These are phyloP conservation scores for Neostapfia colusana DNA, from an alignment of 176 grass and related monocot genomes.

Conservation along the genomic window DNA sequence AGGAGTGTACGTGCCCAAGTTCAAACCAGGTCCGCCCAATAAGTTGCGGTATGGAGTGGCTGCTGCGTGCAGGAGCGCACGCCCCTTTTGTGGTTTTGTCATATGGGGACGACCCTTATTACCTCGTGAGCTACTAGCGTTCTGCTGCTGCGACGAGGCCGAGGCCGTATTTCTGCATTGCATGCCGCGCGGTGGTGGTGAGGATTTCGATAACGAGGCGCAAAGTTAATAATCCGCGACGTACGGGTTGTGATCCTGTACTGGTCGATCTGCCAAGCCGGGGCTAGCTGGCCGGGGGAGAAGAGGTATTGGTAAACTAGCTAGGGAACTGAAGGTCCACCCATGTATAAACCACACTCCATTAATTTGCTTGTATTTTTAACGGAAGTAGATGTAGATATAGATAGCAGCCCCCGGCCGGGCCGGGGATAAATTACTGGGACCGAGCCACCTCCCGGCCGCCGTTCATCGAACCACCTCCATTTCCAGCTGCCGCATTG, in stretches of 20 bases:
- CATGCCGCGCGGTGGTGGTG: not conserved
- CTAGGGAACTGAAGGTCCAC: not conserved
- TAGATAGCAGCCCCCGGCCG: not conserved
- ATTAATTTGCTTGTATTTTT: not conserved
- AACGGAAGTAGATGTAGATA: constrained; percentile 6
- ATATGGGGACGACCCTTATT: not conserved
- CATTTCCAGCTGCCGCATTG: not conserved
- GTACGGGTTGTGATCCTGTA: not conserved
- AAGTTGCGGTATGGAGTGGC: not conserved
- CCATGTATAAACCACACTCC: not conserved
- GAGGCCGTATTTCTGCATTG: not conserved
- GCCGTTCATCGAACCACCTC: not conserved
- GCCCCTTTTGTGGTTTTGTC: not conserved
- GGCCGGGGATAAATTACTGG: constrained; percentile 14
- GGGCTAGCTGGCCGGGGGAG: no score
- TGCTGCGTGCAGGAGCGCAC: not conserved
- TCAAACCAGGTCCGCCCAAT: not conserved
- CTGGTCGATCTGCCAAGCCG: not conserved
- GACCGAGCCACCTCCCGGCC: not conserved
- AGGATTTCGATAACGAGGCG: not conserved
- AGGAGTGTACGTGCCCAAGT: not conserved
- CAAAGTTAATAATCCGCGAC: constrained; percentile 1
- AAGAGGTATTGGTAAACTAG: no score
- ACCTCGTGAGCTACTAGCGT: no score
- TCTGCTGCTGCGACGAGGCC: not conserved